Evolutionary conservation across 768 basidiomycete genomes (phyloP).

Genomic region (Mycena floridula): DNA sequence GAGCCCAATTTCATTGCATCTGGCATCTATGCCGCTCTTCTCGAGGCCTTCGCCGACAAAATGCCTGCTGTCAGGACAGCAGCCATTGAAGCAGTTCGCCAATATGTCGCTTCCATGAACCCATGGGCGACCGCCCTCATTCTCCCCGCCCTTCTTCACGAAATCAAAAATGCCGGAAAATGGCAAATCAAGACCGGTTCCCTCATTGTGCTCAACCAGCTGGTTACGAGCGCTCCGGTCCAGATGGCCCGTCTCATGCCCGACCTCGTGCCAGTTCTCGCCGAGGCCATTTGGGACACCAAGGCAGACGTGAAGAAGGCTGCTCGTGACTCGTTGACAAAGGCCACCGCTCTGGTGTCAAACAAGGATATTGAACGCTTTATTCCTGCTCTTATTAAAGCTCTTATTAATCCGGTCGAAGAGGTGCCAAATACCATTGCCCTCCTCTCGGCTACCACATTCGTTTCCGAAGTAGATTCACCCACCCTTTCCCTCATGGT

Average conservation of each 20-base stretch:
- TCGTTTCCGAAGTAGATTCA: slow-evolving; percentile 99
- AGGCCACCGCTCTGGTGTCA: slow-evolving; percentile 89
- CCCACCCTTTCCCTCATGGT: slow-evolving; percentile 97
- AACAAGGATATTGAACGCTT: slow-evolving; percentile 99
- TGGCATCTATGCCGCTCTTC: slow-evolving; percentile 78
- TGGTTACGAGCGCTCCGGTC: slow-evolving; percentile 73
- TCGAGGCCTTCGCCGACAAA: slow-evolving; percentile 95
- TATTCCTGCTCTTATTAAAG: slow-evolving; percentile 96
- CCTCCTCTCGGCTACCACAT: slow-evolving; percentile 96
- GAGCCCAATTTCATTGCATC: slow-evolving; percentile 87
- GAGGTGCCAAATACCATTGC: slow-evolving; percentile 94
- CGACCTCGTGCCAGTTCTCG: slow-evolving; percentile 89
- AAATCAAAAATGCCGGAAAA: slow-evolving; percentile 94
- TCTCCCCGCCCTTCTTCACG: slow-evolving; percentile 83
- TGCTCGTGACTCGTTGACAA: slow-evolving; percentile 89
- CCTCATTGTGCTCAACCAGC: slow-evolving; percentile 76
- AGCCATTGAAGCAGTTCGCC: slow-evolving; percentile 77
- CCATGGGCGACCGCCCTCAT: slow-evolving; percentile 82
- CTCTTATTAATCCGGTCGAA: slow-evolving; percentile 98
- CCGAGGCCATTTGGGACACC: slow-evolving; percentile 98
- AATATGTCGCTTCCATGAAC: slow-evolving; percentile 73
- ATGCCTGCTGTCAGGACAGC: slow-evolving; percentile 81
- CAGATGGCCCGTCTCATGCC: slow-evolving; percentile 90
- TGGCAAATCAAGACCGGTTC: slow-evolving; percentile 96
- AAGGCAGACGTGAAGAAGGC: slow-evolving; percentile 99